Percentiles rank a stretch among this genome's conserved stretches.
phyloP scores from a whole-genome alignment of 2,329 filamentous ascomycete genomes.

The Sclerotinia glacialis region DNA sequence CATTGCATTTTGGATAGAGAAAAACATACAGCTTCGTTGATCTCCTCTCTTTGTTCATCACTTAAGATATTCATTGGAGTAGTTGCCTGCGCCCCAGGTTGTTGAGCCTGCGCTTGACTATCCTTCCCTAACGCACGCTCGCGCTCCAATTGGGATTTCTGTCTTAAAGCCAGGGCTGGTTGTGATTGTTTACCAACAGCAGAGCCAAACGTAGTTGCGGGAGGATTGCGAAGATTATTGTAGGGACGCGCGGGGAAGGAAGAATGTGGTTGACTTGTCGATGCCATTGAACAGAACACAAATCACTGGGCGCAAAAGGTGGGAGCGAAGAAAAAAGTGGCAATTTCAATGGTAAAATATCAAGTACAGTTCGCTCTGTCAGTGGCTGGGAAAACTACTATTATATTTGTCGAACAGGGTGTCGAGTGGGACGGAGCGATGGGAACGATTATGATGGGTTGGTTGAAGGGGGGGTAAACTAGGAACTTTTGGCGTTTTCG shows the following conservation, averaged over 20 bases:
- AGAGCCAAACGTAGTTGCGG: slow-evolving; percentile 29
- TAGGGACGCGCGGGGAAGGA: slow-evolving; percentile 48
- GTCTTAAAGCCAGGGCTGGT: slow-evolving; percentile 29
- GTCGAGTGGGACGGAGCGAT: slow-evolving; percentile 15
- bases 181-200: slow-evolving; percentile 39
- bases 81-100: slow-evolving; percentile 24
- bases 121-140: slow-evolving; percentile 38
- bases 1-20: neutral
- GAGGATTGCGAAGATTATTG: slow-evolving; percentile 40
- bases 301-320: slow-evolving; percentile 10
- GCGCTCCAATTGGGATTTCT: slow-evolving; percentile 44
- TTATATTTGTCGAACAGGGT: slow-evolving; percentile 15
- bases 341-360: slow-evolving; percentile 3
- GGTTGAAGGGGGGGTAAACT: neutral
- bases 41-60: slow-evolving; percentile 89
- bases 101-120: slow-evolving; percentile 21
- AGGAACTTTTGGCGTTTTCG: neutral
- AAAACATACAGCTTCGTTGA: slow-evolving; percentile 79
- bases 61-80: slow-evolving; percentile 51
- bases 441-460: slow-evolving; percentile 3
- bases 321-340: slow-evolving; percentile 15
- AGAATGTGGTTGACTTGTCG: slow-evolving; percentile 49
- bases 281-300: slow-evolving; percentile 40
- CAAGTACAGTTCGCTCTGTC: neutral
- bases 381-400: slow-evolving; percentile 14